Conservation (phyloP, 495 filamentous ascomycete genomes). For the Parathielavia hyrcaniae region DNA sequence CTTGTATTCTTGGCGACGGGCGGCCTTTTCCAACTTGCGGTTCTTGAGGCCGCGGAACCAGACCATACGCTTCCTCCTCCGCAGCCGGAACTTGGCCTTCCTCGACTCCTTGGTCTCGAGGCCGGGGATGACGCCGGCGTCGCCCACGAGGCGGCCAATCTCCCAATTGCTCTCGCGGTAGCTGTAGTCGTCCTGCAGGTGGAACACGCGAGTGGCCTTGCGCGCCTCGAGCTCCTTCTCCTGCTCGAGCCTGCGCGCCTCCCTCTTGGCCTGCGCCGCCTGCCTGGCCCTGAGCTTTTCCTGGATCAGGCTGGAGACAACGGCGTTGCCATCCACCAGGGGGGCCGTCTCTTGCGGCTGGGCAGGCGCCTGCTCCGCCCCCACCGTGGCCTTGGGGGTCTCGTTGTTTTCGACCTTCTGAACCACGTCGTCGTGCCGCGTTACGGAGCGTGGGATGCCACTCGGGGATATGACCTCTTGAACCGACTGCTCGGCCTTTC, state of each 20-base stretch:
- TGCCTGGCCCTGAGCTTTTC: slow-evolving; percentile 34
- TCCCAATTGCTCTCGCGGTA: slow-evolving; percentile 80
- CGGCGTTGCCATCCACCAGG: slow-evolving; percentile 20
- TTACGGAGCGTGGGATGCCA: slow-evolving; percentile 41
- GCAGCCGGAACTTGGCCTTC: slow-evolving; percentile 29
- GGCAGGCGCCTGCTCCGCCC: neutral
- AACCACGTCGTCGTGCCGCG: slow-evolving; percentile 30
- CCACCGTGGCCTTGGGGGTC: slow-evolving; percentile 3
- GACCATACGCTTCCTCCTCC: slow-evolving; percentile 22
- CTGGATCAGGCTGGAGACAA: slow-evolving; percentile 33
- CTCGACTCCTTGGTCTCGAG: slow-evolving; percentile 27
- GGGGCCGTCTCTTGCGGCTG: neutral
- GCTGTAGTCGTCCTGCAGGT: slow-evolving; percentile 64
- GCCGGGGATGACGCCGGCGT: slow-evolving; percentile 26
- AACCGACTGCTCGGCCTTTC: slow-evolving; percentile 20
- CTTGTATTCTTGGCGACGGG: slow-evolving; percentile 22
- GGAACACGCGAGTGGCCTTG: slow-evolving; percentile 37
- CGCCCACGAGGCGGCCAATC: slow-evolving; percentile 56
- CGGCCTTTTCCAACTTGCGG: slow-evolving; percentile 24
- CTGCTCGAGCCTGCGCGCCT: slow-evolving; percentile 19
- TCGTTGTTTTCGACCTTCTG: slow-evolving; percentile 18
- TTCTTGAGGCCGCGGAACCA: slow-evolving; percentile 23
- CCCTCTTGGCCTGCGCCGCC: slow-evolving; percentile 33
- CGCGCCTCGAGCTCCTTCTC: slow-evolving; percentile 24
- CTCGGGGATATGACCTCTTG: slow-evolving; percentile 33